Conservation (phyloP, 768 basidiomycete genomes). For the Suillus cothurnatus region DNA sequence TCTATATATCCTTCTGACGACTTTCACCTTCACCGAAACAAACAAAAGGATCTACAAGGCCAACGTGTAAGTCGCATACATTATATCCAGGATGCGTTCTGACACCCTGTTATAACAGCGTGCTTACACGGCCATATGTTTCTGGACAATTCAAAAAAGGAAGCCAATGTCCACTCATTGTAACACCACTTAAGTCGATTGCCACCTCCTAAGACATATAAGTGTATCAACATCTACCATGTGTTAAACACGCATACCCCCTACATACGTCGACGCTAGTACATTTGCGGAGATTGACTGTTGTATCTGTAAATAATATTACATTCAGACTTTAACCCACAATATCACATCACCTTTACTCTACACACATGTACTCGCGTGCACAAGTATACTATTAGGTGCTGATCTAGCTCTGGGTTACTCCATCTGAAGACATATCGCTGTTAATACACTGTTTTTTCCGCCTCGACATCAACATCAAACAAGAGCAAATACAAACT, state of each 20-base stretch:
- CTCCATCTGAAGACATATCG: background rate
- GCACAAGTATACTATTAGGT: background rate
- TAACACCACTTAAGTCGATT: slow-evolving; percentile 31
- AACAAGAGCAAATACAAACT: too few species aligned
- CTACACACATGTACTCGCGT: background rate
- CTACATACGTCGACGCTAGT: background rate
- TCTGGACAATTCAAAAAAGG: slow-evolving; percentile 55
- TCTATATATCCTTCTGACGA: slow-evolving; percentile 66
- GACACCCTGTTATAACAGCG: slow-evolving; percentile 36
- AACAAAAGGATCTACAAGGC: slow-evolving; percentile 55
- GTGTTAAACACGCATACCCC: background rate
- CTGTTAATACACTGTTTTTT: background rate
- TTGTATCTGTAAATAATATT: background rate
- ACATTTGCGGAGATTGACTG: background rate
- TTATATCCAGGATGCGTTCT: slow-evolving; percentile 6
- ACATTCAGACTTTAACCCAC: background rate
- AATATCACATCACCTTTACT: background rate
- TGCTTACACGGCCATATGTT: slow-evolving; percentile 67
- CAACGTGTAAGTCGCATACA: slow-evolving; percentile 55
- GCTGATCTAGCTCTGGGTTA: background rate
- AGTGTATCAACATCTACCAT: background rate
- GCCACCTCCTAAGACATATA: background rate
- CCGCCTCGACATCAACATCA: too few species aligned
- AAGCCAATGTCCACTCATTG: slow-evolving; percentile 61
- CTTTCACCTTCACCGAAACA: slow-evolving; percentile 60